Evolutionary conservation across 768 basidiomycete genomes (phyloP).

Genomic region (Hygrocybe coccinea): DNA sequence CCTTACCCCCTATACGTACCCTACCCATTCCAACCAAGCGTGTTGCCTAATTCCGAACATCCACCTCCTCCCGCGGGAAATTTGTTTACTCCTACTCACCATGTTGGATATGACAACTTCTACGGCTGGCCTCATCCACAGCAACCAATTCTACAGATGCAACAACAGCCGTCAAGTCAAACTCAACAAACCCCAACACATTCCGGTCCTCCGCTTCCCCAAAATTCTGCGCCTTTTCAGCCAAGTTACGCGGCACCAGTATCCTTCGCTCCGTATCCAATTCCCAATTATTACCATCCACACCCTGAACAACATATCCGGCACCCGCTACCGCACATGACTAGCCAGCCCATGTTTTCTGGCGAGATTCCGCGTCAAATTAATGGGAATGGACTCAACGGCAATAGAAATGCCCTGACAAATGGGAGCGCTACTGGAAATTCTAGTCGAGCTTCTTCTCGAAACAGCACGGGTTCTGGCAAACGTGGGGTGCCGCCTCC

Average conservation of each 20-base stretch:
- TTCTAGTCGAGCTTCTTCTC: conserved; percentile 30
- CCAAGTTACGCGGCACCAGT: conserved; percentile 29
- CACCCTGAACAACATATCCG: conserved; percentile 22
- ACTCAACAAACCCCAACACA: conserved; percentile 8
- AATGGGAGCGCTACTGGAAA: conserved; percentile 16
- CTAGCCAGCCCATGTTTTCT: conserved; percentile 12
- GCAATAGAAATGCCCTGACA: conserved; percentile 16
- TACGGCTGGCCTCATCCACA: conserved; percentile 34
- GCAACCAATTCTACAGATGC: conserved; percentile 20
- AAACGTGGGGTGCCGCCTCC: conserved; percentile 25
- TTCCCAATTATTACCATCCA: conserved; percentile 32
- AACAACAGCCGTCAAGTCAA: conserved; percentile 10
- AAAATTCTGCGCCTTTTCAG: conserved; percentile 22
- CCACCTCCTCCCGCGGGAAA: conserved; percentile 29
- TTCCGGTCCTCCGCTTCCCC: conserved; percentile 7
- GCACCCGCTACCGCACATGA: conserved; percentile 21
- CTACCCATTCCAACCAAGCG: conserved; percentile 37
- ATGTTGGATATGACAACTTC: conserved; percentile 31
- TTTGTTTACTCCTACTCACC: conserved; percentile 25
- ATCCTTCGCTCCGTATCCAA: conserved; percentile 26
- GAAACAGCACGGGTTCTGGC: conserved; percentile 23
- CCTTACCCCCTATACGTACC: conserved; percentile 33
- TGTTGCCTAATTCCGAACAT: conserved; percentile 32
- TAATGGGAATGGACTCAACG: conserved; percentile 28
- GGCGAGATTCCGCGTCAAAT: conserved; percentile 22